These are phyloP conservation scores for Lagenidium giganteum DNA, from an alignment of 352 stramenopile genomes.

Conservation along the genomic window DNA sequence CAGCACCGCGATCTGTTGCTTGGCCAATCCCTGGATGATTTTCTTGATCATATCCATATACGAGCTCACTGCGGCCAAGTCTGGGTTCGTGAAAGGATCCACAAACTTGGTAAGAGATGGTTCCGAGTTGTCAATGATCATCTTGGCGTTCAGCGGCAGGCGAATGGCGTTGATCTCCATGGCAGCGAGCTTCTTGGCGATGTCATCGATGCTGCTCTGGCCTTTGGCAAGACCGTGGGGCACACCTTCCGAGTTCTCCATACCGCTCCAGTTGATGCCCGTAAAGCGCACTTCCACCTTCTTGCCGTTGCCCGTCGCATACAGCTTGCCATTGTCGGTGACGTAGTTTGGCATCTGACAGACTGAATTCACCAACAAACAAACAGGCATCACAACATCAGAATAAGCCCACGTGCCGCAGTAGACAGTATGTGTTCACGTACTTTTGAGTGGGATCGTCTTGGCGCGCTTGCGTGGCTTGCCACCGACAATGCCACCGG, in stretches of 20 bases:
- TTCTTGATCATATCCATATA: slow-evolving; percentile 86
- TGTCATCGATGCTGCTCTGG: slow-evolving; percentile 56
- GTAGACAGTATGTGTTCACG: slow-evolving; percentile 1
- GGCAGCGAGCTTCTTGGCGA: slow-evolving; percentile 52
- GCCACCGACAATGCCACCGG: no score
- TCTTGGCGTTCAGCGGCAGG: slow-evolving; percentile 77
- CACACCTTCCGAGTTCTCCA: slow-evolving; percentile 78
- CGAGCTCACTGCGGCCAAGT: slow-evolving; percentile 53
- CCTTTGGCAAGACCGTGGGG: slow-evolving; percentile 66
- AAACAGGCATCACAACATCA: not conserved
- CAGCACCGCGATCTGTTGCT: slow-evolving; percentile 75
- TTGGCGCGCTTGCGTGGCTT: slow-evolving; percentile 23
- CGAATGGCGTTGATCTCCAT: slow-evolving; percentile 76
- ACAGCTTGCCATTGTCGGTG: slow-evolving; percentile 51
- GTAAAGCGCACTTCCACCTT: slow-evolving; percentile 72
- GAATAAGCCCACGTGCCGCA: not conserved
- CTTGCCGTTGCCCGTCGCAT: slow-evolving; percentile 42
- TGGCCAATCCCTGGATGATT: slow-evolving; percentile 73
- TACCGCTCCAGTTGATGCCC: slow-evolving; percentile 86
- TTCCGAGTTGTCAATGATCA: slow-evolving; percentile 64
- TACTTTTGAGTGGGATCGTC: slow-evolving; percentile 37
- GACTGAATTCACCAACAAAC: slow-evolving; percentile 23
- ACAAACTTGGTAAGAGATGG: slow-evolving; percentile 64
- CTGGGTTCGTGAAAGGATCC: slow-evolving; percentile 44
- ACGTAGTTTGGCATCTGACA: slow-evolving; percentile 73